These are phyloP conservation scores for Fusarium verrucosum DNA, from an alignment of 2,329 filamentous ascomycete genomes.

Conservation along the genomic window DNA sequence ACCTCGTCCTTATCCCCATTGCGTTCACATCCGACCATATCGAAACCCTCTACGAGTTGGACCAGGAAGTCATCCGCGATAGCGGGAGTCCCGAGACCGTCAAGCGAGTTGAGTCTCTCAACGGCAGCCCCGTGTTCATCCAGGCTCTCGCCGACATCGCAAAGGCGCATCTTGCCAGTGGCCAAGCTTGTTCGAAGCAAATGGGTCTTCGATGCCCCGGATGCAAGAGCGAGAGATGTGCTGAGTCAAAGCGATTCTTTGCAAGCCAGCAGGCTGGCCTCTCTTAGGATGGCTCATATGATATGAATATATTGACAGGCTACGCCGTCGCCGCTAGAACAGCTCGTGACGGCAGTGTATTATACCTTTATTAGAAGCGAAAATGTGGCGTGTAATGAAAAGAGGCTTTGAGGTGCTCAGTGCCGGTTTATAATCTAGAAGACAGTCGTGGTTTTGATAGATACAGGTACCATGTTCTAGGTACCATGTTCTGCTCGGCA, in stretches of 20 bases:
- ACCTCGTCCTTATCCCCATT: slow-evolving; percentile 91
- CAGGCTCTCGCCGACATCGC: slow-evolving; percentile 88
- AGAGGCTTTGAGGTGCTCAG: too few relatives aligned
- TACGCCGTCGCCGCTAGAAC: neutral
- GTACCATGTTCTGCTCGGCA: slow-evolving; percentile 6
- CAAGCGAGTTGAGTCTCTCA: slow-evolving; percentile 90
- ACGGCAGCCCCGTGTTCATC: slow-evolving; percentile 91
- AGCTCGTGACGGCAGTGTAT: slow-evolving; percentile 20
- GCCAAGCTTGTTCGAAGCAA: slow-evolving; percentile 76
- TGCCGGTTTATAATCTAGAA: neutral
- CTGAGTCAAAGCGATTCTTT: slow-evolving; percentile 78
- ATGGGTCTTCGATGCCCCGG: slow-evolving; percentile 93
- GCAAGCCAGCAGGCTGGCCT: slow-evolving; percentile 52
- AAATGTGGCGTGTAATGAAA: slow-evolving; percentile 25
- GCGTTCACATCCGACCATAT: slow-evolving; percentile 99
- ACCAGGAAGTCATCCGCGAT: slow-evolving; percentile 93
- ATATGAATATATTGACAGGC: neutral
- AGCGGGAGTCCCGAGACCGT: slow-evolving; percentile 79
- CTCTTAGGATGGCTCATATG: neutral
- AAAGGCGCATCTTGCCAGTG: slow-evolving; percentile 77
- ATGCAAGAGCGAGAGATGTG: slow-evolving; percentile 88
- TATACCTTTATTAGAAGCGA: slow-evolving; percentile 22
- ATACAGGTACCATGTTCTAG: slow-evolving; percentile 25
- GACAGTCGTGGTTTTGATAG: neutral
- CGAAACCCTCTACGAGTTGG: slow-evolving; percentile 93